These are phyloP conservation scores for Brassica carinata DNA, from an alignment of 345 rosid genomes.

Conservation along the genomic window DNA sequence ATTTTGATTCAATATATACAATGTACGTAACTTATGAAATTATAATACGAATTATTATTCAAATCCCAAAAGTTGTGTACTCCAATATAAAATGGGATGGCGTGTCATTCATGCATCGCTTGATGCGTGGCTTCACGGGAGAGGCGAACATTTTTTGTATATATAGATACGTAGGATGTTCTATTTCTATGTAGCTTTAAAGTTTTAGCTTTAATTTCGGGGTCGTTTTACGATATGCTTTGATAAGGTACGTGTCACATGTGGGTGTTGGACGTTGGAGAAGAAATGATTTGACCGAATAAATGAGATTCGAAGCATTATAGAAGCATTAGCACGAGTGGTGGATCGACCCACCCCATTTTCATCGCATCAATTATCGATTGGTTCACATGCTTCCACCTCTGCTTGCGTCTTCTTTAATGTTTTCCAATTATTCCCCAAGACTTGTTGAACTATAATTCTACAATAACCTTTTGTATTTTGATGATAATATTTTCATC, in stretches of 20 bases:
- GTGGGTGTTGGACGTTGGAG: conserved; percentile 41
- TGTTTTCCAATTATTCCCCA: not conserved
- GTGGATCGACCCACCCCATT: conserved; percentile 38
- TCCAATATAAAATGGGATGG: no score
- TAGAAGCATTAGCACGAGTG: conserved; percentile 37
- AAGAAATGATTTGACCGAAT: conserved; percentile 42
- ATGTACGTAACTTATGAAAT: no score
- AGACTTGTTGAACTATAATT: not conserved
- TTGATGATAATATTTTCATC: not conserved
- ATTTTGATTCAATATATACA: not conserved
- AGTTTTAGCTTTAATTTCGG: not conserved
- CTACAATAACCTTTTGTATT: not conserved
- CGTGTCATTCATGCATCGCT: no score
- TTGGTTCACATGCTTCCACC: conserved; percentile 37
- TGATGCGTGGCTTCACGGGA: no score
- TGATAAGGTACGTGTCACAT: conserved; percentile 44
- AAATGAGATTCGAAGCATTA: conserved; percentile 32
- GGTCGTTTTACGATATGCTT: conserved; percentile 23
- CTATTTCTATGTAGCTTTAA: not conserved
- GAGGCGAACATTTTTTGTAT: no score
- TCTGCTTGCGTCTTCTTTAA: conserved; percentile 2
- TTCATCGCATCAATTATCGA: conserved; percentile 35
- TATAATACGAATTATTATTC: not conserved
- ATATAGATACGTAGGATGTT: no score
- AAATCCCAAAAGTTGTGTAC: not conserved